phyloP scores from a whole-genome alignment of 768 basidiomycete species.

The Cyclocybe aegerita region DNA sequence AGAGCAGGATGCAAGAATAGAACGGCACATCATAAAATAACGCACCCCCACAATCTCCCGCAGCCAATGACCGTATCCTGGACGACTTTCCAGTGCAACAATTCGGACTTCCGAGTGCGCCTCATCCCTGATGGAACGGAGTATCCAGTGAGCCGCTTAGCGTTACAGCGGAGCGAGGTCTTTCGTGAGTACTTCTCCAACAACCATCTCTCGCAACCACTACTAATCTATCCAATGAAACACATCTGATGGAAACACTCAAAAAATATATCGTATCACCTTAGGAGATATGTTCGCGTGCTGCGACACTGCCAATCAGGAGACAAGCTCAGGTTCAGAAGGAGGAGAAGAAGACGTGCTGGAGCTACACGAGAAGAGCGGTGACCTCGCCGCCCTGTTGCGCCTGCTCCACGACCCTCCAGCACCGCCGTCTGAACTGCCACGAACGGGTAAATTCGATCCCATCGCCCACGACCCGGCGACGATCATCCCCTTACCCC shows the following conservation, averaged over 20 bases:
- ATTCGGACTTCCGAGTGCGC: slow-evolving; percentile 56
- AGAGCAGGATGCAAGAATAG: slow-evolving; percentile 8
- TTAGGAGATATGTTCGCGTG: slow-evolving; percentile 70
- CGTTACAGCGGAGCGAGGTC: slow-evolving; percentile 55
- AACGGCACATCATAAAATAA: slow-evolving; percentile 4
- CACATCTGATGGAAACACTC: slow-evolving; percentile 4
- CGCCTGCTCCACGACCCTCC: slow-evolving; percentile 58
- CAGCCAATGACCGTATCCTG: slow-evolving; percentile 21
- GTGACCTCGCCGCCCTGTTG: slow-evolving; percentile 49
- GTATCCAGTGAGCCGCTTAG: slow-evolving; percentile 49
- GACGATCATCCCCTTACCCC: slow-evolving; percentile 62
- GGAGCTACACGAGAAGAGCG: slow-evolving; percentile 55
- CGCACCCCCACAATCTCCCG: slow-evolving; percentile 4
- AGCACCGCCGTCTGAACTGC: slow-evolving; percentile 37
- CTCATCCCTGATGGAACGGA: slow-evolving; percentile 50
- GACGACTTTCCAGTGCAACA: slow-evolving; percentile 41
- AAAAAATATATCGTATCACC: slow-evolving; percentile 11
- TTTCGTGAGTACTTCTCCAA: slow-evolving; percentile 48
- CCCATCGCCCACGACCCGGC: slow-evolving; percentile 36
- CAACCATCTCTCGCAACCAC: neutral
- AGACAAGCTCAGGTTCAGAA: slow-evolving; percentile 5
- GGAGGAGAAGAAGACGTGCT: slow-evolving; percentile 32
- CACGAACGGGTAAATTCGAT: slow-evolving; percentile 24
- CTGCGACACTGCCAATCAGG: slow-evolving; percentile 34
- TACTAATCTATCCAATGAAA: too few relatives aligned